phyloP scores from a whole-genome alignment of 257 asterid genomes.

The Mitragyna speciosa region DNA sequence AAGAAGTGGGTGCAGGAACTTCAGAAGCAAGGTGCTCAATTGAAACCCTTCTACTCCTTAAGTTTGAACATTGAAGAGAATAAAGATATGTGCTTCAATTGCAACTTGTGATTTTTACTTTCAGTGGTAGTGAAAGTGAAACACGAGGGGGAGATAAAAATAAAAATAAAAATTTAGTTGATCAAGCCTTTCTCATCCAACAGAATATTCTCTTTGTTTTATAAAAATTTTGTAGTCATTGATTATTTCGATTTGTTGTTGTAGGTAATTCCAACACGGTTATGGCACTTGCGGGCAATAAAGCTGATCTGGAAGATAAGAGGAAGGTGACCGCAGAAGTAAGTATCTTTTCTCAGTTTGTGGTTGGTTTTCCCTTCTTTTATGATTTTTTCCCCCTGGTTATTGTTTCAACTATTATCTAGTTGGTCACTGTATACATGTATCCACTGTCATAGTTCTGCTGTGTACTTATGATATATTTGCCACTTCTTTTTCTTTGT shows the following conservation, averaged over 20 bases:
- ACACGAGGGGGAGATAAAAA: background rate
- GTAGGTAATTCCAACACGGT: slow-evolving; percentile 88
- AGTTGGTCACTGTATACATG: background rate
- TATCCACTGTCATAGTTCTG: background rate
- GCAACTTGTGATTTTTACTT: background rate
- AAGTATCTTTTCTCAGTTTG: slow-evolving; percentile 24
- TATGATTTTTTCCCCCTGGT: background rate
- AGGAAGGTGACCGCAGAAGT: slow-evolving; percentile 78
- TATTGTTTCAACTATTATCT: background rate
- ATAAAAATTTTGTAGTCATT: background rate
- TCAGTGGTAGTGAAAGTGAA: background rate
- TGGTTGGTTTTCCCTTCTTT: background rate
- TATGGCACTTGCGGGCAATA: slow-evolving; percentile 92
- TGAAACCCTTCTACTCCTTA: background rate
- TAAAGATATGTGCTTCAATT: background rate
- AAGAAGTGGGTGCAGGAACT: slow-evolving; percentile 99
- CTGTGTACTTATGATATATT: background rate
- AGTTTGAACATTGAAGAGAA: background rate
- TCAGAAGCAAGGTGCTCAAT: slow-evolving; percentile 80
- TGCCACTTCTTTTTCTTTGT: background rate
- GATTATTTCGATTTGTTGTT: slow-evolving; percentile 12
- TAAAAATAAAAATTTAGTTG: background rate
- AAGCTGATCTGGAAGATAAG: slow-evolving; percentile 85
- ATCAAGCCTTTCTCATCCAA: background rate
- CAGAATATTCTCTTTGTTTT: background rate